Evolutionary conservation across 192 early-diverging fungal species (phyloP), one percentile per base, ranked within the genome.

Genomic region (Polychytrium aggregatum): DNA sequence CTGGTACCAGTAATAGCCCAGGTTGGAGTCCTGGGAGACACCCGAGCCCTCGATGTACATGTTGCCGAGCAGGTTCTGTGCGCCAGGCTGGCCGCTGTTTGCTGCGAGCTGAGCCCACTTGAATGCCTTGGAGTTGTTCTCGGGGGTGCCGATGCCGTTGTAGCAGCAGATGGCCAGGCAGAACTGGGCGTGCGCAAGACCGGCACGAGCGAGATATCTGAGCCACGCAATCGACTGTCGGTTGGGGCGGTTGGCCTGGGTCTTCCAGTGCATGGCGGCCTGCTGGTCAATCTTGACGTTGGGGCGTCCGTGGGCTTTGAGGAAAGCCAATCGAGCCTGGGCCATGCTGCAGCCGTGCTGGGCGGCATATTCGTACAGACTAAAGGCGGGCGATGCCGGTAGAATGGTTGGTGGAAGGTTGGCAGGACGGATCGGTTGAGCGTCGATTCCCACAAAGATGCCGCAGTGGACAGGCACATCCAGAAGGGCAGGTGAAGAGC

Each of bases 21-120:
- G 50, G 11, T 65, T 56, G 50, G 76, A 79, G 46, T 86, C 66
- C 17, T 61, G 57, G 14, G 57, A 51, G 26, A 79, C 63, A 8
- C 85, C 84, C 14, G 81, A 53, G 11, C 87, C 87, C 54, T 88
- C 86, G 47, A 86, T 80, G 62, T 83, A 81, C 37, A 82, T 78
- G 48, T 86, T 85, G 5, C 86, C 76, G 24, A 79, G 53, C 49
- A 72, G 60, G 54, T 73, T 69, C 54, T 68, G 61, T 2, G 76
- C 73, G 21, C 64, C 62, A 0, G 68, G 41, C 41, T 65, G 60
- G 17, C 64, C 68, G 37, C 64, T 67, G 17, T 58, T 22, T 13
- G 76, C 76, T 2, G 74, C 70, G 13, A 56, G 50, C 24, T 64
- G 48, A 43, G 57, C 71, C 64, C 64, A 77, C 8, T 37, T 20